Evolutionary conservation across 2,329 filamentous ascomycete species (phyloP).

Genomic region (Aspergillus hortae): DNA sequence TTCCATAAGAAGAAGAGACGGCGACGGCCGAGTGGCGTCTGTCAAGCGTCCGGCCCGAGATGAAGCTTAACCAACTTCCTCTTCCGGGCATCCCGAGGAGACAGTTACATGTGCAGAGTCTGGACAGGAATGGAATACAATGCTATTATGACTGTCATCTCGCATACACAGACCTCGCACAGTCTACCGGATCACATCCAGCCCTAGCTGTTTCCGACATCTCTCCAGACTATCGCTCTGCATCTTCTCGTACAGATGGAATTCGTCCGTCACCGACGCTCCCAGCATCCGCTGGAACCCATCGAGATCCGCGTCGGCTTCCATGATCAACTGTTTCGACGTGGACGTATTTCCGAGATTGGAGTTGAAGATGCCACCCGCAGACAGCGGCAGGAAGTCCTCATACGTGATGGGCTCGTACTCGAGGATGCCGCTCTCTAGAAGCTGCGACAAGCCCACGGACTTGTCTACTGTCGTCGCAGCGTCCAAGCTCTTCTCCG

Average conservation of each 20-base stretch:
- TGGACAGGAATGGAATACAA: too few relatives aligned
- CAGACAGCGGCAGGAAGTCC: constrained; percentile 53
- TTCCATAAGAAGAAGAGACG: too few relatives aligned
- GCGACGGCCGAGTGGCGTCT: neutral
- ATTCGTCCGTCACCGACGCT: constrained; percentile 20
- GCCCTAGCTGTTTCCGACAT: constrained; percentile 18
- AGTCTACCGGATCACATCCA: neutral
- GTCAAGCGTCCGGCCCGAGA: neutral
- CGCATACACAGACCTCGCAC: neutral
- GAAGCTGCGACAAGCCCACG: constrained; percentile 25
- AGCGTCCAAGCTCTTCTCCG: neutral
- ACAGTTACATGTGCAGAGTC: neutral
- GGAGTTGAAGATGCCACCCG: constrained; percentile 51
- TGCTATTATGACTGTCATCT: too few relatives aligned
- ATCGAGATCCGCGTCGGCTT: constrained; percentile 23
- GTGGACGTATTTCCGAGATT: constrained; percentile 31
- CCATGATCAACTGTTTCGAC: constrained; percentile 22
- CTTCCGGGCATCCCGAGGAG: neutral
- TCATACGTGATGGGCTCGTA: constrained; percentile 51
- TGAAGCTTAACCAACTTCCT: neutral
- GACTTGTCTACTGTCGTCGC: neutral
- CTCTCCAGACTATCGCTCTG: constrained; percentile 20
- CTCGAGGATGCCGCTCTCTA: constrained; percentile 32
- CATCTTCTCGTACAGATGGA: constrained; percentile 24
- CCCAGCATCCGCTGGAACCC: constrained; percentile 24